Evolutionary conservation across 352 stramenopile species (phyloP), one percentile per base, ranked within the genome.

Genomic region (Phytophthora aleatoria): DNA sequence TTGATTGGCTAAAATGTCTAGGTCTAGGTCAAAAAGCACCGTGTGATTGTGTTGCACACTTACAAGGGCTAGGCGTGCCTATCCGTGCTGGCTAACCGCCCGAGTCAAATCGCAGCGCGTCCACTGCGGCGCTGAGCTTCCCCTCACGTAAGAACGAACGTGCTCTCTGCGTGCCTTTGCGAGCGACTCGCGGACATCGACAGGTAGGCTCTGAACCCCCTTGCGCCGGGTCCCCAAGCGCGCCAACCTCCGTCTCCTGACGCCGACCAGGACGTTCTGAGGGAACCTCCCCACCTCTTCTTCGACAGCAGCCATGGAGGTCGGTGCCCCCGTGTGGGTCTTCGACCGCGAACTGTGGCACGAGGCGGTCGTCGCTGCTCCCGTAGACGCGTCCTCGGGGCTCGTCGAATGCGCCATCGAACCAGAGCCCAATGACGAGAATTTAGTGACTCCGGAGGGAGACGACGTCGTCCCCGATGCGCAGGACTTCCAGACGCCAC

Each of bases 251-350:
- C 62, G 41, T 35, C 55, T 61, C 24, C 50, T 70, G 63, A 67
- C 6, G 35, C 31, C 47, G 41, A 51, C 28, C 30, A 57, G 51
- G 58, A 57, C 28, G 50, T 16, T n/a, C 35, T 57, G 35, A 35
- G 24, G 33, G 50, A 47, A 38, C 15, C 20, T 50, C 41, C 30
- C 28, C 30, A 50, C 41, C 5, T 26, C 2, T 38, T 58, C 44
- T 38, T 52, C 30, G 43, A 52, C 31, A 50, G 31, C 16, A 50
- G 31, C 16, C 1, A 95, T 95, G 86, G 84, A 95, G 50, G 73
- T 87, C 51, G 82, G 87, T 16, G 70, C 84, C 15, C 66, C 83
- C 36, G 83, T 95, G 45, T 95, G 87, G 87, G 83, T 90, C 61
- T 84, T 92, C 43, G 75, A 90, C 50, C 64, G 77, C 43, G 64